phyloP scores from a whole-genome alignment of 768 basidiomycete genomes.

The Rhodotorula diobovata region DNA sequence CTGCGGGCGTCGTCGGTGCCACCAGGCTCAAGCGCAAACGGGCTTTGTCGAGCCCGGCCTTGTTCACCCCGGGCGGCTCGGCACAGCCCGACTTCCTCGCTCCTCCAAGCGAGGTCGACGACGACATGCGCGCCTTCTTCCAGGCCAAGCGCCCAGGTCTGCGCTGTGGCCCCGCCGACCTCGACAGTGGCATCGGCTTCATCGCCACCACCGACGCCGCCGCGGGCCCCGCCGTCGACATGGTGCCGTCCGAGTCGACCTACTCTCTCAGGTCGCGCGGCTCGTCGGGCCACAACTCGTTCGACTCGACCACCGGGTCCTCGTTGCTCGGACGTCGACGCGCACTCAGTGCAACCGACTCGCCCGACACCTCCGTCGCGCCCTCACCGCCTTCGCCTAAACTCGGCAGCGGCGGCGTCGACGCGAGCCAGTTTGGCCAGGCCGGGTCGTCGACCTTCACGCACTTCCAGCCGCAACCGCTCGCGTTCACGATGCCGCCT shows the following conservation, averaged over 20 bases:
- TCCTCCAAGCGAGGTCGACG: neutral
- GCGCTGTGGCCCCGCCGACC: neutral
- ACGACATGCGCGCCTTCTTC: constrained; percentile 10
- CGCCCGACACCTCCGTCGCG: constrained; percentile 22
- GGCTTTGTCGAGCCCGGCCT: constrained; percentile 27
- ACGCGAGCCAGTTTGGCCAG: neutral
- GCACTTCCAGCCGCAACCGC: constrained; percentile 28
- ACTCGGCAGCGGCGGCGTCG: neutral
- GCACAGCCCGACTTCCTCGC: neutral
- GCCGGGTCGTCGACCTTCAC: constrained; percentile 1
- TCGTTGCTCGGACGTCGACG: neutral
- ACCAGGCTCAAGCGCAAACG: constrained; percentile 20
- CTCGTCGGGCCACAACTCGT: constrained; percentile 17
- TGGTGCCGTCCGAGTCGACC: neutral
- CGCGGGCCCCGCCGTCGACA: neutral
- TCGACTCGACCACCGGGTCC: constrained; percentile 20
- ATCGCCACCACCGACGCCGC: no score
- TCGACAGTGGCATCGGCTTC: neutral
- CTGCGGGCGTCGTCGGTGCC: neutral
- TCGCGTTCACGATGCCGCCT: constrained; percentile 3
- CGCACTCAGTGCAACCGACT: neutral
- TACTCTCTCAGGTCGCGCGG: constrained; percentile 1
- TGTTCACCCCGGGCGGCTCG: constrained; percentile 28
- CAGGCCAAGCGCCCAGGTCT: constrained; percentile 28
- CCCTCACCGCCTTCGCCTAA: constrained; percentile 12